phyloP scores from a whole-genome alignment of 768 basidiomycete species.

The Epithele typhae region DNA sequence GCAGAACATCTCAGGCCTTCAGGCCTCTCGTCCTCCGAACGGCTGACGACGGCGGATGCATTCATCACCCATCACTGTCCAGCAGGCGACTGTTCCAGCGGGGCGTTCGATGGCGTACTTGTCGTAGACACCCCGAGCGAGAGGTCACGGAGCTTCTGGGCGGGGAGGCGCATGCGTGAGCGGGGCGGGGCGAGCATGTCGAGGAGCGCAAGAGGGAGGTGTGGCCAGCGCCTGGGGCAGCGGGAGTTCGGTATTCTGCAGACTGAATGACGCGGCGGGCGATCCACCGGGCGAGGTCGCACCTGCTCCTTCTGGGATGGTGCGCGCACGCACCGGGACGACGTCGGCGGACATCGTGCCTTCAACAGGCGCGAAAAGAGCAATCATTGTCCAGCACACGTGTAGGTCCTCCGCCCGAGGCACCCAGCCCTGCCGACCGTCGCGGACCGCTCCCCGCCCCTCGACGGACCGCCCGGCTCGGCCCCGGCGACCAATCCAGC shows the following conservation, averaged over 20 bases:
- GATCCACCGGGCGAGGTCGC: not conserved
- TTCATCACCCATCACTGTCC: no score
- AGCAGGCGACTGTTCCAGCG: no score
- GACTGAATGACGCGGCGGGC: constrained; percentile 3
- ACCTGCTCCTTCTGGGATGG: constrained; percentile 7
- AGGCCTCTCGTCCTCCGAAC: no score
- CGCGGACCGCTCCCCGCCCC: constrained; percentile 2
- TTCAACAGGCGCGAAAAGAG: constrained; percentile 11
- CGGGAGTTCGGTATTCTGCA: no score
- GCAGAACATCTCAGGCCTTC: no score
- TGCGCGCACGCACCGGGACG: constrained; percentile 17
- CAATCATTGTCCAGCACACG: constrained; percentile 15
- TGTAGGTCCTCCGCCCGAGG: constrained; percentile 6
- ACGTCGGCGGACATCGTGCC: constrained; percentile 24
- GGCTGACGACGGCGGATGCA: no score
- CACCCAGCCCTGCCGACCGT: constrained; percentile 7
- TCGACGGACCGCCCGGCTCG: constrained; percentile 13
- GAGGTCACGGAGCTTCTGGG: no score
- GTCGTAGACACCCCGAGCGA: no score
- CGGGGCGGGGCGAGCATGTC: constrained; percentile 5
- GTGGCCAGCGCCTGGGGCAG: not conserved
- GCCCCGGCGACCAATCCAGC: not conserved
- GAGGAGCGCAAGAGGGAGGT: not conserved
- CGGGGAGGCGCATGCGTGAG: no score
- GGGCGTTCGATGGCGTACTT: no score